phyloP scores from a whole-genome alignment of 345 rosid species.

The Eucalyptus polyanthemos region DNA sequence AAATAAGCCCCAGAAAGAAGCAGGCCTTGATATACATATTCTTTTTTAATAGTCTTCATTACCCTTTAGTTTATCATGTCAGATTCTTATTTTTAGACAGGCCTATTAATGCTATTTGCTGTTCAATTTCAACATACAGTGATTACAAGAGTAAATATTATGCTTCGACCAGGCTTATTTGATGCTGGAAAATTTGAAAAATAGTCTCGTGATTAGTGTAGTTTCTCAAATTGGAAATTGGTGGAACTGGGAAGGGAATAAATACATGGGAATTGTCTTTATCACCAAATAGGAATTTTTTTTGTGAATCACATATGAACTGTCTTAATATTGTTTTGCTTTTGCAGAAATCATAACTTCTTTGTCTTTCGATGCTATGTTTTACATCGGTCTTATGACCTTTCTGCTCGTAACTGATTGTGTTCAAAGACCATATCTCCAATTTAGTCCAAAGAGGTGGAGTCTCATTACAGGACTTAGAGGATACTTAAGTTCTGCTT shows the following conservation, averaged over 20 bases:
- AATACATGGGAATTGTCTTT: background rate
- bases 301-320: background rate
- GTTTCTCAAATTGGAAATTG: background rate
- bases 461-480: constrained; percentile 74
- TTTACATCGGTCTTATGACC: constrained; percentile 64
- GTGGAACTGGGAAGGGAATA: background rate
- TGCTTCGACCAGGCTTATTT: background rate
- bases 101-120: background rate
- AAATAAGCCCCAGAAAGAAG: background rate
- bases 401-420: constrained; percentile 50
- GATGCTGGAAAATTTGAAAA: background rate
- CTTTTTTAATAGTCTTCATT: background rate
- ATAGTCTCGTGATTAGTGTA: background rate
- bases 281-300: background rate
- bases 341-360: constrained; percentile 57
- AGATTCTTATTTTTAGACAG: background rate
- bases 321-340: background rate
- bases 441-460: constrained; percentile 82
- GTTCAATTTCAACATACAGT: background rate
- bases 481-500: constrained; percentile 58
- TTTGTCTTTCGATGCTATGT: constrained; percentile 44
- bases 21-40: background rate
- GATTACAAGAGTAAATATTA: background rate
- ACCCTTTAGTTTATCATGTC: background rate
- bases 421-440: constrained; percentile 74